Conservation (phyloP, 1,139 yeast genomes). For the Blastobotrys capitulatus region DNA sequence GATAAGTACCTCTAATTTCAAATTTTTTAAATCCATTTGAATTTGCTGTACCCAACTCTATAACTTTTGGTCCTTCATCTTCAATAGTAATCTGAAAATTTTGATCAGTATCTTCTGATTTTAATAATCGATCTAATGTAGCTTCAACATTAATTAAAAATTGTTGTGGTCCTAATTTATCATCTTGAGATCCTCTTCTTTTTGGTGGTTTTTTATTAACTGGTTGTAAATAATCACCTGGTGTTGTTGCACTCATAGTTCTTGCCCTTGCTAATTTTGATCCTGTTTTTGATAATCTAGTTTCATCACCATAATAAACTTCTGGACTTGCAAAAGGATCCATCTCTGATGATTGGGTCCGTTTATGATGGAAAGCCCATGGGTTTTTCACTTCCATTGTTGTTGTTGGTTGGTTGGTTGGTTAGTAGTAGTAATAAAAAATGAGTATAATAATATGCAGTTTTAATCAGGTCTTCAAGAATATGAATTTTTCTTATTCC, state of each 20-base stretch:
- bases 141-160: conserved; percentile 74
- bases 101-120: conserved; percentile 68
- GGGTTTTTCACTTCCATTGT: conserved; percentile 3
- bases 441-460: no score
- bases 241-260: conserved; percentile 22
- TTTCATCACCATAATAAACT: conserved; percentile 61
- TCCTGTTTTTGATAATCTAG: conserved; percentile 41
- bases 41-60: conserved; percentile 76
- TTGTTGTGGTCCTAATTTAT: conserved; percentile 42
- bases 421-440: no score
- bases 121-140: conserved; percentile 64
- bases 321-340: conserved; percentile 69
- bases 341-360: conserved; percentile 15
- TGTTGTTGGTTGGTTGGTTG: not conserved
- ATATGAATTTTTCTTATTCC: no score
- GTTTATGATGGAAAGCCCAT: conserved; percentile 7
- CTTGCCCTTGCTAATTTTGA: conserved; percentile 23
- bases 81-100: conserved; percentile 88
- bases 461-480: no score
- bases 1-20: conserved; percentile 83
- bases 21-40: conserved; percentile 72
- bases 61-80: conserved; percentile 88
- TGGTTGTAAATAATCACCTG: not conserved
- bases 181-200: conserved; percentile 69
- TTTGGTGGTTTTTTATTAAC: conserved; percentile 6